Evolutionary conservation across 2,329 filamentous ascomycete species (phyloP).

Genomic region (Neopestalotiopsis clavispora): DNA sequence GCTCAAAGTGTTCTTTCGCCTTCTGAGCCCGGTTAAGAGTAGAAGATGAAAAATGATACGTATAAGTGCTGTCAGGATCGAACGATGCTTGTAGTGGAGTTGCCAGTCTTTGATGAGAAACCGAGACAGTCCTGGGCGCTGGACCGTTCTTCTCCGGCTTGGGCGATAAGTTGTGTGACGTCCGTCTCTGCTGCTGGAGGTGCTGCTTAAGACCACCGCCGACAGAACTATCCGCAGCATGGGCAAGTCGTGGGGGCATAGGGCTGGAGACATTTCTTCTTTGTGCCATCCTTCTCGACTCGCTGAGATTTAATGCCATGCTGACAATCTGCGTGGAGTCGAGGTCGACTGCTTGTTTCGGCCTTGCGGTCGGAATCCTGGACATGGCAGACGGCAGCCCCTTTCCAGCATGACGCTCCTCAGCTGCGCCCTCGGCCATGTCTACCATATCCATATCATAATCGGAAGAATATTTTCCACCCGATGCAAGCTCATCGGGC

Average conservation of each 20-base stretch:
- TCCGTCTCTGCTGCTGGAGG: slow-evolving; percentile 72
- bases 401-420: slow-evolving; percentile 30
- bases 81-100: slow-evolving; percentile 55
- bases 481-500: slow-evolving; percentile 22
- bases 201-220: slow-evolving; percentile 69
- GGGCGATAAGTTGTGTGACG: slow-evolving; percentile 66
- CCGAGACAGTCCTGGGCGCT: slow-evolving; percentile 46
- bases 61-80: slow-evolving; percentile 54
- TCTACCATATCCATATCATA: slow-evolving; percentile 24
- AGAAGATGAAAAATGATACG: slow-evolving; percentile 75
- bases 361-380: slow-evolving; percentile 27
- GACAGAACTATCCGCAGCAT: slow-evolving; percentile 55
- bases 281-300: slow-evolving; percentile 72
- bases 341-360: slow-evolving; percentile 57
- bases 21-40: slow-evolving; percentile 84
- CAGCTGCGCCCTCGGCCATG: slow-evolving; percentile 22
- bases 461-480: slow-evolving; percentile 17
- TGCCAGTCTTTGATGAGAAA: slow-evolving; percentile 44
- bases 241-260: slow-evolving; percentile 55
- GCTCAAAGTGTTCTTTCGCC: slow-evolving; percentile 82
- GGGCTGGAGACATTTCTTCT: slow-evolving; percentile 60
- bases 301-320: slow-evolving; percentile 87
- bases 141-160: slow-evolving; percentile 48
- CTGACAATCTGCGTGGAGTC: slow-evolving; percentile 91
- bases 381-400: slow-evolving; percentile 30